A percentile compares a stretch with the other conserved stretches of the same genome.
Conservation (phyloP, 257 asterid species). For the Paulownia fortunei region DNA sequence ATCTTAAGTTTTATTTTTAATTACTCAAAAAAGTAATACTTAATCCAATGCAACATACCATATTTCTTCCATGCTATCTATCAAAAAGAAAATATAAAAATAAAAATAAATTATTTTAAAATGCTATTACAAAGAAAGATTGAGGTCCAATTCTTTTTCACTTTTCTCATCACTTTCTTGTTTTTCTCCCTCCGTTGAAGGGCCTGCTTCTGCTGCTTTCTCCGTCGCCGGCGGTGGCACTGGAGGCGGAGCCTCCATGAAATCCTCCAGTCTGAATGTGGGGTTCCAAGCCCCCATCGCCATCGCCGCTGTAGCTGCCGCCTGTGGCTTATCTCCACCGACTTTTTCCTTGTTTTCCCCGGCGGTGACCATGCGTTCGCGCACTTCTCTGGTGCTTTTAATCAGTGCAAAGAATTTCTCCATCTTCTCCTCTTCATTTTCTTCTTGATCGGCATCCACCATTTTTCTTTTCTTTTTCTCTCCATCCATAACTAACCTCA, state of each 20-base stretch:
- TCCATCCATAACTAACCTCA: slow-evolving; percentile 27
- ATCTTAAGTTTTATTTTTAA: too few species aligned
- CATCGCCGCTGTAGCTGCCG: not conserved
- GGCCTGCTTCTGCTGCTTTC: slow-evolving; percentile 13
- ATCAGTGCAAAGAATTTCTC: slow-evolving; percentile 42
- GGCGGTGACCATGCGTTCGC: slow-evolving; percentile 6
- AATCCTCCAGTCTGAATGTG: slow-evolving; percentile 38
- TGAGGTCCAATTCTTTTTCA: slow-evolving; percentile 39
- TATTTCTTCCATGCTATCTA: too few species aligned
- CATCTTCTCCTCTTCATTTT: slow-evolving; percentile 37
- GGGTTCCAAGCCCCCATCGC: slow-evolving; percentile 35
- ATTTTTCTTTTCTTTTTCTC: slow-evolving; percentile 37
- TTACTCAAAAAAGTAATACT: too few species aligned
- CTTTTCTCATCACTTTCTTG: not conserved
- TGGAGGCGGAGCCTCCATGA: slow-evolving; percentile 33
- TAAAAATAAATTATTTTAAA: not conserved
- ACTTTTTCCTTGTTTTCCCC: not conserved
- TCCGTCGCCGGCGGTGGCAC: not conserved
- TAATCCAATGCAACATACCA: too few species aligned
- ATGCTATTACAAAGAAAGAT: slow-evolving; percentile 36
- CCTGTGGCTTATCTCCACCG: slow-evolving; percentile 1
- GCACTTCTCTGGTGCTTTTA: slow-evolving; percentile 39
- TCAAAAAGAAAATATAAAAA: not conserved
- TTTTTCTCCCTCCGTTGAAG: not conserved
- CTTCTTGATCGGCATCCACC: not conserved